Evolutionary conservation across 2,329 filamentous ascomycete genomes (phyloP), one percentile per base, ranked within the genome.

Genomic region (Coniochaeta hoffmannii): DNA sequence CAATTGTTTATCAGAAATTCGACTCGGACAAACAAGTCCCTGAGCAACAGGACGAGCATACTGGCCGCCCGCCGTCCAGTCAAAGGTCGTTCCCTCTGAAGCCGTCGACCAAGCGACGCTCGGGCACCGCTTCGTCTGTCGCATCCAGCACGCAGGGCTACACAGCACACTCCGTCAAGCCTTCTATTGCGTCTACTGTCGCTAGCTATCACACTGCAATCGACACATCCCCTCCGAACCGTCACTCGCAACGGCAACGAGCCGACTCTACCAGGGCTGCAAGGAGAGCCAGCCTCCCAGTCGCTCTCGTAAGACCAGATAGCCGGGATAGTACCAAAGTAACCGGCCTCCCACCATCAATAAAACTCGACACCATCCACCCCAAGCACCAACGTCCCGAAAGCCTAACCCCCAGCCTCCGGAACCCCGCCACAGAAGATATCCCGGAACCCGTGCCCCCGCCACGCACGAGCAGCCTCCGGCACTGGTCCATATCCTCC

Each of bases 401-500:
- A 24, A 50, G 44, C 44, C 55, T 64, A 3, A 57, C 60, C 15
- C 64, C 64, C 11, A 49, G 61, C 17, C 60, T 63, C 11, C 60
- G 52, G 53, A 66, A 62, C 30, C 54, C 54, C 38, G 62, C 62
- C 4, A 64, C 68, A 6, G 64, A 69, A 17, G 70, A 74, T 10
- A 65, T 70, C 1, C 66, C 69, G 14, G 73, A 71, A 49, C 62
- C 68, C 19, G 63, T 72, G 6, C 70, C 73, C 3, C 59, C 69
- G 4, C n/a, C n/a, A n/a, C 62, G 68, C 22, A 68, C 69, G 53
- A 65, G 73, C 64, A 73, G 69, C 49, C 57, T 71, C 2, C 67
- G 69, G 3, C 69, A 71, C 17, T 73, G 68, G 66, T 77, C 75
- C 4, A 63, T 73, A 10, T 72, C 73, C 1, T 72, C 73, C 1